Base-by-base conservation (phyloP, 495 filamentous ascomycete genomes). In the Lineolata rhizophorae region DNA sequence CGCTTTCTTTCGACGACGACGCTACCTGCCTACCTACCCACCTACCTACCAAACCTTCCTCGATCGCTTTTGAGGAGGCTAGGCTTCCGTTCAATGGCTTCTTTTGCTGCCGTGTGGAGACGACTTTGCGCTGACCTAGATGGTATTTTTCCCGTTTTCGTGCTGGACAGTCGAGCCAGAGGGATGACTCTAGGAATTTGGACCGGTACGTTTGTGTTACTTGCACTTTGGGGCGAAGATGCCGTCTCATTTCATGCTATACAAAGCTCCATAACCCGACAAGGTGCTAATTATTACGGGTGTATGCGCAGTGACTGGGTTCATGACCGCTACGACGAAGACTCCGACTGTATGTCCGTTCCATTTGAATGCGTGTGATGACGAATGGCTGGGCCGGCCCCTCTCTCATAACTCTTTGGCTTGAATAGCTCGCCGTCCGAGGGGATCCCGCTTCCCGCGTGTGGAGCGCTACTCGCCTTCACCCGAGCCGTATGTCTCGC, bases 281-380 rank as follows among this genome's bases (percentile, higher is more conserved):
- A 18, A 26, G 31, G 38, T 54, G 29, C 35, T 22, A 33, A 20
- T 34, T 29, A 20, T 40, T 30, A 8, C 9, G 8, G 15, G 8
- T 30, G n/a, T n/a, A n/a, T n/a, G 22, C 34, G 24, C 40, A 90
- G 78, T 38, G 81, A 92, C 49, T 90, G 82, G 82, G 75, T 85
- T 39, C 81, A 91, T 47, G 81, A 91, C 54, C 76, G 70, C 46
- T 91, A 66, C 43, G 76, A 84, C 46, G 78, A 79, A 41, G 61
- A 61, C 46, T 45, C 55, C 46, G 53, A 64, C 30, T 35, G 57
- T 60, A 41, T 32, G 58, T 9, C 55, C 38, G 8, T 17, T 13
- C 21, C 24, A n/a, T n/a, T n/a, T 25, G n/a, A n/a, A n/a, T n/a
- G n/a, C n/a, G n/a, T n/a, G n/a, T n/a, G n/a, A n/a, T n/a, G n/a